phyloP scores from a whole-genome alignment of 345 rosid species.

The Gossypium bickii region DNA sequence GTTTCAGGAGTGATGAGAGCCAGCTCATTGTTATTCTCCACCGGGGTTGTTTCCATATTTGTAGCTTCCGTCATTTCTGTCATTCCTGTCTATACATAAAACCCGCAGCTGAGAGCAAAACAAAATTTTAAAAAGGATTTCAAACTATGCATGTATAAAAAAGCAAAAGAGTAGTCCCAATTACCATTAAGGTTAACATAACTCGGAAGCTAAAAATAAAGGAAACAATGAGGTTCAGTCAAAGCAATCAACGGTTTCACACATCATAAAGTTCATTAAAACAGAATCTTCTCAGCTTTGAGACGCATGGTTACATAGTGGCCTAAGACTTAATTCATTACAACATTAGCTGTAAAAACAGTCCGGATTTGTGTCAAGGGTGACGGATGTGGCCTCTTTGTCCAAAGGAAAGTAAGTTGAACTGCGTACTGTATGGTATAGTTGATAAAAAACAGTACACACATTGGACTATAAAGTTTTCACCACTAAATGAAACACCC shows the following conservation, averaged over 20 bases:
- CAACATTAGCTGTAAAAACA: background rate
- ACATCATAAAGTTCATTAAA: background rate
- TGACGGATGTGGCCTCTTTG: background rate
- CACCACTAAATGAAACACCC: background rate
- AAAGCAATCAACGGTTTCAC: background rate
- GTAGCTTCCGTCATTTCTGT: background rate
- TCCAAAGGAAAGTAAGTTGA: background rate
- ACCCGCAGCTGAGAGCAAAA: constrained; percentile 16
- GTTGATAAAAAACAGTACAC: background rate
- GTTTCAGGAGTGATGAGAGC: constrained; percentile 30
- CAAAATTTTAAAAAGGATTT: background rate
- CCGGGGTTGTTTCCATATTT: constrained; percentile 10
- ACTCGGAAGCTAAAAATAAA: background rate
- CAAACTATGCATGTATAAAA: background rate
- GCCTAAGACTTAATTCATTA: background rate
- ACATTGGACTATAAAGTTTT: background rate
- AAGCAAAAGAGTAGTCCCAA: background rate
- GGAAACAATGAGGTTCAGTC: background rate
- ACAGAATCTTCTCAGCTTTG: background rate
- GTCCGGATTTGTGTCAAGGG: background rate
- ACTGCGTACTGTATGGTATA: background rate
- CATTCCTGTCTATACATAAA: constrained; percentile 4
- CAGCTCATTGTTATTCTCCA: constrained; percentile 12
- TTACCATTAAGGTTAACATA: background rate
- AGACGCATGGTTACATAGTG: background rate